These are phyloP conservation scores for Discostella stelligeroides DNA, from an alignment of 108 stramenopile genomes.

Conservation along the genomic window DNA sequence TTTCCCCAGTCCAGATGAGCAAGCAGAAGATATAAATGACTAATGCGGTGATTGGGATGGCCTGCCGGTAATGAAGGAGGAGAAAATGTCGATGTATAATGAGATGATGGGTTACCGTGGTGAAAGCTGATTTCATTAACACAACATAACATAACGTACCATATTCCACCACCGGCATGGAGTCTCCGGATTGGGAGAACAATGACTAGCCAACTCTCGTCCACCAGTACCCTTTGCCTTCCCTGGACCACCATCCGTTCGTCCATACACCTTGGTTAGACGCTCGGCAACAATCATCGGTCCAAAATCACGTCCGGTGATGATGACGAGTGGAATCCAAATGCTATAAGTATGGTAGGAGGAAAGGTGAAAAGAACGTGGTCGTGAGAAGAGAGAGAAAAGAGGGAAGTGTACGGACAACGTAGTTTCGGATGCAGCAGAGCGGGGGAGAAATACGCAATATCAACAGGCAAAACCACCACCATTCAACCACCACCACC, in stretches of 20 bases:
- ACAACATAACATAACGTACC: conserved; percentile 12
- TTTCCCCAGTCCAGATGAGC: conserved; percentile 59
- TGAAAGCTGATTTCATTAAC: not conserved
- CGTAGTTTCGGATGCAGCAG: too few relatives aligned
- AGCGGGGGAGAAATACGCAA: too few relatives aligned
- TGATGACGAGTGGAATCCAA: too few relatives aligned
- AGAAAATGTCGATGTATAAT: not conserved
- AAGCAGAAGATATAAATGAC: conserved; percentile 64
- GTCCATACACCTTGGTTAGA: conserved; percentile 55
- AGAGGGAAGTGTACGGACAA: too few relatives aligned
- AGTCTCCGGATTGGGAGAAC: conserved; percentile 51
- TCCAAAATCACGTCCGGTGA: conserved; percentile 71
- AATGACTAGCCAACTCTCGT: conserved; percentile 8
- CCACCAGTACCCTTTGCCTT: conserved; percentile 23
- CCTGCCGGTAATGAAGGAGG: not conserved
- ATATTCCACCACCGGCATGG: conserved; percentile 61
- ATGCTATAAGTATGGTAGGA: conserved; percentile 20
- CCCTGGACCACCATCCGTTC: conserved; percentile 72
- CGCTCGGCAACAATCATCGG: conserved; percentile 77
- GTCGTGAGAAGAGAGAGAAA: conserved; percentile 9
- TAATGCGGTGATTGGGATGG: conserved; percentile 41
- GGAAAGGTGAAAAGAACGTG: conserved; percentile 14
- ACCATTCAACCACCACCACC: too few relatives aligned
- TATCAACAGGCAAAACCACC: too few relatives aligned
- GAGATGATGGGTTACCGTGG: not conserved